Evolutionary conservation across 805 yeast species (phyloP).

Genomic region (Schwanniomyces vanrijiae): DNA sequence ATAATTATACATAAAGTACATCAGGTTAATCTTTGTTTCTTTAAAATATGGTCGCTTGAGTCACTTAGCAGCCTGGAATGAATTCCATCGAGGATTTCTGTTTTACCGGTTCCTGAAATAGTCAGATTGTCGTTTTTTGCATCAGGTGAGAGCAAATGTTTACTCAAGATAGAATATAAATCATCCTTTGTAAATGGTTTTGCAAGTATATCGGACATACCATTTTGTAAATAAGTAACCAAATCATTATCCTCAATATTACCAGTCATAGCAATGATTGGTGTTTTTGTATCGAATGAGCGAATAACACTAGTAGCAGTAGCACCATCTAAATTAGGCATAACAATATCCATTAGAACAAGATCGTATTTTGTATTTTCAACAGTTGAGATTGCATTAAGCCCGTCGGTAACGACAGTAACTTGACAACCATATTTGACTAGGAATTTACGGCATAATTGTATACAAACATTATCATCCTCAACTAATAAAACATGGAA

Average conservation of each 20-base stretch:
- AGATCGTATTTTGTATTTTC: conserved; percentile 72
- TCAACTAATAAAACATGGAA: conserved; percentile 77
- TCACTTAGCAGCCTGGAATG: background rate
- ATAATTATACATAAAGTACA: background rate
- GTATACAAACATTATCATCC: conserved; percentile 80
- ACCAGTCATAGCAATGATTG: conserved; percentile 93
- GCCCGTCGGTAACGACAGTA: conserved; percentile 89
- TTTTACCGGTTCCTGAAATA: conserved; percentile 7
- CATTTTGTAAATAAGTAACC: conserved; percentile 77
- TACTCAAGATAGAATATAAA: conserved; percentile 71
- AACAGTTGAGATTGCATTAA: conserved; percentile 77
- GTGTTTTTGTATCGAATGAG: conserved; percentile 79
- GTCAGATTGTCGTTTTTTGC: conserved; percentile 6
- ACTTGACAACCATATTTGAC: conserved; percentile 90
- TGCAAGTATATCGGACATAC: conserved; percentile 89
- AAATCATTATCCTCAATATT: conserved; percentile 81
- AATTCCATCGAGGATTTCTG: background rate
- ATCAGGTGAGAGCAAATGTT: conserved; percentile 55
- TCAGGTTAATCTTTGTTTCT: conserved; percentile 20
- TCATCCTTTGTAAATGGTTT: conserved; percentile 93
- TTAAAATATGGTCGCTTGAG: conserved; percentile 13
- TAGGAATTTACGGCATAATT: conserved; percentile 77
- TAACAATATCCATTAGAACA: conserved; percentile 83
- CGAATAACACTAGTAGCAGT: conserved; percentile 89
- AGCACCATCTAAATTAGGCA: conserved; percentile 87